phyloP scores from a whole-genome alignment of 73 alveolate genomes.

The Paramecium biaurelia region DNA sequence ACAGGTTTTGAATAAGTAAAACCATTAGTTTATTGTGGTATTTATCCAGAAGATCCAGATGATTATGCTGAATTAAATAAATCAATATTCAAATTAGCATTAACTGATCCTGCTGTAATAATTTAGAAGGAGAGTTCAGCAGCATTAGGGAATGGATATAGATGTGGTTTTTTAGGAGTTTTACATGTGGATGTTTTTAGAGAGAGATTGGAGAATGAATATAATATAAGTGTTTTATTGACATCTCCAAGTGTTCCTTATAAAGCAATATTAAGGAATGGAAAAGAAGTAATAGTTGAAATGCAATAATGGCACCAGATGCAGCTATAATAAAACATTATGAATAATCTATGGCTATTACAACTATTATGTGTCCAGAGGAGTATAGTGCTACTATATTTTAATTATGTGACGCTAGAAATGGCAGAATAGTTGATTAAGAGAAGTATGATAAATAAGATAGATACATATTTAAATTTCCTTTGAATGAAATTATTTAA shows the following conservation, averaged over 20 bases:
- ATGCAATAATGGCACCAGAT: constrained; percentile 74
- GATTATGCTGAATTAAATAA: constrained; percentile 77
- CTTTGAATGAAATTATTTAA: constrained; percentile 79
- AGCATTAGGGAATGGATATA: constrained; percentile 82
- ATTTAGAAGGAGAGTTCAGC: constrained; percentile 76
- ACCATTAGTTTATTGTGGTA: constrained; percentile 94
- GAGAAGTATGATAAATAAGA: constrained; percentile 52
- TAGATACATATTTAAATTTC: constrained; percentile 58
- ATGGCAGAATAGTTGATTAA: constrained; percentile 59
- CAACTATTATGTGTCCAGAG: constrained; percentile 83
- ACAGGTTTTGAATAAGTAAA: constrained; percentile 91
- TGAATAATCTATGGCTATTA: constrained; percentile 81
- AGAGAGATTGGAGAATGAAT: constrained; percentile 87
- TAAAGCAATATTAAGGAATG: constrained; percentile 70
- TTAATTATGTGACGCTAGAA: constrained; percentile 61
- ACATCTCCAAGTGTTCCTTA: constrained; percentile 91
- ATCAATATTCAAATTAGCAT: constrained; percentile 71
- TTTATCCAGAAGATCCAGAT: constrained; percentile 89
- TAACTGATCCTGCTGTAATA: constrained; percentile 78
- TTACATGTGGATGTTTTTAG: constrained; percentile 93
- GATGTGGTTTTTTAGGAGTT: constrained; percentile 96
- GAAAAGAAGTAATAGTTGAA: constrained; percentile 64
- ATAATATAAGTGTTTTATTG: constrained; percentile 77
- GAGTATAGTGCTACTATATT: constrained; percentile 69
- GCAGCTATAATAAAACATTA: constrained; percentile 59